Evolutionary conservation across 108 stramenopile genomes (phyloP).

Genomic region (Nitzschia inconspicua): DNA sequence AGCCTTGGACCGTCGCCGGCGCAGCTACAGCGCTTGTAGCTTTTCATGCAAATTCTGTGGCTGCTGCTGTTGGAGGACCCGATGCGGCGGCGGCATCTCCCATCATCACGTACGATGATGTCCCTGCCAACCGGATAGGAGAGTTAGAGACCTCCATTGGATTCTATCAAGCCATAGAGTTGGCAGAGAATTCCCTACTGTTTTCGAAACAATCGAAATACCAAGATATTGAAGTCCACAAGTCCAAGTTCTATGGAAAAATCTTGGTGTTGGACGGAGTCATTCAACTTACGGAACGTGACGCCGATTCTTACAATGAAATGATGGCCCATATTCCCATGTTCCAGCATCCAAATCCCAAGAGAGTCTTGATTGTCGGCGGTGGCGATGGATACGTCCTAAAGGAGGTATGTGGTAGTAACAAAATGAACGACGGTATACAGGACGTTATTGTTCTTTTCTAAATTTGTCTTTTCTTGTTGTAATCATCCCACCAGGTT

Average conservation of each 20-base stretch:
- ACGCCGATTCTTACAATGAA: conserved; percentile 81
- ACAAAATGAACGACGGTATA: not conserved
- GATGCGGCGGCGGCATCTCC: too few relatives aligned
- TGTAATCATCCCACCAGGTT: not conserved
- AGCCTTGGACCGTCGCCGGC: too few relatives aligned
- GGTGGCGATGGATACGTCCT: conserved; percentile 74
- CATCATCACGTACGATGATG: too few relatives aligned
- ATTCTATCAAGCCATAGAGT: conserved; percentile 42
- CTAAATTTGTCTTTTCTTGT: not conserved
- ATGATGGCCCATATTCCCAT: conserved; percentile 84
- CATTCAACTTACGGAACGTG: conserved; percentile 72
- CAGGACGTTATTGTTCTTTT: not conserved
- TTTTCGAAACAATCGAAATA: conserved; percentile 43
- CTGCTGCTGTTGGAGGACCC: too few relatives aligned
- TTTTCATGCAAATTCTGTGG: too few relatives aligned
- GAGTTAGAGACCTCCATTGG: conserved; percentile 34
- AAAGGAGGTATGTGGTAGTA: conserved; percentile 20
- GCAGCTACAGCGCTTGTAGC: too few relatives aligned
- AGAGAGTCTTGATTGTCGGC: conserved; percentile 62
- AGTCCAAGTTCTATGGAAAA: conserved; percentile 63
- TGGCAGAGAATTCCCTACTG: conserved; percentile 42
- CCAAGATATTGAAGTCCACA: conserved; percentile 65
- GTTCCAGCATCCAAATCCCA: conserved; percentile 62
- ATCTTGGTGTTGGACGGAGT: conserved; percentile 67
- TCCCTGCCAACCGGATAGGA: conserved; percentile 25